Base-by-base conservation (phyloP, 441 rosid species). In the Metrosideros polymorpha region DNA sequence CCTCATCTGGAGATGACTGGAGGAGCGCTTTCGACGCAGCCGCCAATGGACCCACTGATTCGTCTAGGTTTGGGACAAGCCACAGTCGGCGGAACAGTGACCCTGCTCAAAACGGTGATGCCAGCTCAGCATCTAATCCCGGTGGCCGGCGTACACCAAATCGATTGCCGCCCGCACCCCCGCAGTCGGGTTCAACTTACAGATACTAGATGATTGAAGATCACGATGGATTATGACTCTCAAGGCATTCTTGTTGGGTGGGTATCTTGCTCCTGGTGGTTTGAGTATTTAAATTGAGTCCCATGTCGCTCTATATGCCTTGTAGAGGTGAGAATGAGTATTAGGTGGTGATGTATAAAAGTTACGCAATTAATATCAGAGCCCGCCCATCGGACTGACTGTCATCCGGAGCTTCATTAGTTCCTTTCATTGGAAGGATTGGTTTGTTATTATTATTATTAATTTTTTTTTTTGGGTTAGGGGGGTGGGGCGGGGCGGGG, bases 141-240 rank as follows among this genome's bases (percentile, higher is more conserved):
- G 84, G 88, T 85, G 94, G 99, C 86, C 98, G 99, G 24, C 96
- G 97, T 75, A 95, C 99, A 25, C 99, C 99, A 0, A 93, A 59
- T 57, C 92, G 99, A 82, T 79, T 94, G 93, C 99, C 99, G 17
- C 99, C 99, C 18, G 96, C 96, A n/a, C 99, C 99, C 4, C 99
- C 99, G 6, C 93, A 89, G 57, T 87, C 94, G 1, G 96, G 94
- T 90, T 91, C 97, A 50, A 86, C 93, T 22, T 91, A 93, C 86
- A 94, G 97, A 93, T 94, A 91, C 88, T 96, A 94, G 94, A 89
- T 84, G 85, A 76, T 71, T 71, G 79, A 66, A 85, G 56, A 76
- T 77, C 83, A 76, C 43, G 61, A 39, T 55, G 32, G 71, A 85
- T 83, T 71, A 88, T 86, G 49, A 85, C 84, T 82, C 45, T 89